phyloP scores from a whole-genome alignment of 169 alveolate species.

The Babesia bigemina region DNA sequence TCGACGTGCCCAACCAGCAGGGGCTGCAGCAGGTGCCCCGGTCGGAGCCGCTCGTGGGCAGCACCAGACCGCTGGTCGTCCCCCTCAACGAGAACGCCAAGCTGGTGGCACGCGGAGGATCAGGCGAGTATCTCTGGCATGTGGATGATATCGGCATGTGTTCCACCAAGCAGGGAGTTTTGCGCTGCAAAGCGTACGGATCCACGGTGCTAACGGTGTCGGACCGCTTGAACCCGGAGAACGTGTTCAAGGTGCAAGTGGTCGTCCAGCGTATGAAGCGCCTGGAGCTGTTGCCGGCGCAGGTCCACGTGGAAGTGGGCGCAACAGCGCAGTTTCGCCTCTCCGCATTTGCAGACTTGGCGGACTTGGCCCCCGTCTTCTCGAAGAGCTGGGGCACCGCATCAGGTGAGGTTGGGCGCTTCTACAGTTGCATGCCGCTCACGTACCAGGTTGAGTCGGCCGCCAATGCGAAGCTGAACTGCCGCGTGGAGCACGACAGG shows the following conservation, averaged over 20 bases:
- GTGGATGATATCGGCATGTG: constrained; percentile 34
- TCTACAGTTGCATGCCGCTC: constrained; percentile 28
- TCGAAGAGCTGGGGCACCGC: constrained; percentile 8
- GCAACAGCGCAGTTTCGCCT: constrained; percentile 5
- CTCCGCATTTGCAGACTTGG: constrained; percentile 8
- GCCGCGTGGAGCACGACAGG: constrained; percentile 35
- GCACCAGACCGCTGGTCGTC: constrained; percentile 29
- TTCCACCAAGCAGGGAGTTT: constrained; percentile 25
- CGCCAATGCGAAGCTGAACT: constrained; percentile 4
- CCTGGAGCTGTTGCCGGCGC: constrained; percentile 10
- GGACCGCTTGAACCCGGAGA: constrained; percentile 33
- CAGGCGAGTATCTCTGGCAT: constrained; percentile 43
- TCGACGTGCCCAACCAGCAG: neutral
- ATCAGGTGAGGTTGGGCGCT: neutral
- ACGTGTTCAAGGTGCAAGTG: constrained; percentile 42
- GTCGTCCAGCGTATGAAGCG: constrained; percentile 1
- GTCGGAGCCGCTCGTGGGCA: neutral
- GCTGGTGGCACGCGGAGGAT: constrained; percentile 48
- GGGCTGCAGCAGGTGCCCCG: neutral
- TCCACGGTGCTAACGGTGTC: constrained; percentile 30
- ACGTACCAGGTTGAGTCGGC: neutral
- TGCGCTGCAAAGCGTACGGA: constrained; percentile 37
- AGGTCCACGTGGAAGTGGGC: constrained; percentile 16
- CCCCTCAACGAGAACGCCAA: constrained; percentile 34
- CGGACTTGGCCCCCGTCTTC: constrained; percentile 16